Evolutionary conservation across 495 filamentous ascomycete genomes (phyloP), one percentile per base, ranked within the genome.

Genomic region (Ramalina intermedia): DNA sequence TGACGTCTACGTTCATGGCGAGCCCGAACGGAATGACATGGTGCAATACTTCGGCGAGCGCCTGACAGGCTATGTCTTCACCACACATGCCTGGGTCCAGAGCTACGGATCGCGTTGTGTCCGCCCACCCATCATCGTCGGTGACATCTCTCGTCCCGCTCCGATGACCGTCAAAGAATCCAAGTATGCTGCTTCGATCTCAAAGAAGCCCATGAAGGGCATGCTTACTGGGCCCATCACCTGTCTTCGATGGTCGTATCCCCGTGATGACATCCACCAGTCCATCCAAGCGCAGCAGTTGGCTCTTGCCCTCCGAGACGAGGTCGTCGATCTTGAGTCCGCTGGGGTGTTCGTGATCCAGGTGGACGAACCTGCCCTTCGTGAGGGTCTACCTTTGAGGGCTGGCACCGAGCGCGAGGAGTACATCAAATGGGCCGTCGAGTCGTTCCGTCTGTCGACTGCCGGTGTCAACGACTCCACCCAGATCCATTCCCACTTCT

Each of bases 101-200:
- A 82, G 75, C 60, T 98, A 98, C 69, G 91, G 91, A 55, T 96
- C 90, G 49, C 93, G 91, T 59, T 96, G 93, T 68, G 91, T 98
- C 53, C 84, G 91, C 60, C 91, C 91, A 51, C 91, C 91, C 38
- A 98, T 98, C 70, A 84, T 98, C 59, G 91, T 96, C 58, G 91
- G 91, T 69, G 91, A 98, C 63, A 85, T 98, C 69, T 95, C 88
- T 49, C 89, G 91, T 59, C 91, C 91, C 26, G 78, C 76, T 50
- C 85, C 91, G 46, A 98, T 98, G 93, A 95, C 93, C 54, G 91
- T 98, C 69, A 98, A 96, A 81, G 91, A 98, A 78, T 94, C 87
- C 65, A 91, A 96, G 76, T 98, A 94, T 67, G 91, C 91, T 55
- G 87, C 84, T 49, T 88, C 85, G 37, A 79, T 95, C 71, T 87